Evolutionary conservation across 2,329 filamentous ascomycete genomes (phyloP).

Genomic region (Phaeomoniella chlamydospora): DNA sequence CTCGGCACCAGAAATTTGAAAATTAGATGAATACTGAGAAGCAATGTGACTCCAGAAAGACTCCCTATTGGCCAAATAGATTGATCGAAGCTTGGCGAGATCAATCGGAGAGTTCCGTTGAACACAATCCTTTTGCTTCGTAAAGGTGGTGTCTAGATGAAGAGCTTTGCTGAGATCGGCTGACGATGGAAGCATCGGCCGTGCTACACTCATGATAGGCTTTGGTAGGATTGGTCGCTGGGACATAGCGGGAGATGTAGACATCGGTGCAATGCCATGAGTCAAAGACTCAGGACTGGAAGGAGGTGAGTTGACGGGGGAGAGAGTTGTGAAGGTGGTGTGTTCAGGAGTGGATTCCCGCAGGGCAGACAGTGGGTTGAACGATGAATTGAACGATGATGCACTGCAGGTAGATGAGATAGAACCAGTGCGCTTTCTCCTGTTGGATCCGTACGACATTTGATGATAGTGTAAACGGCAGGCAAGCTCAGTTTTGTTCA

Average conservation of each 20-base stretch:
- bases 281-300: conserved; percentile 11
- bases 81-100: conserved; percentile 49
- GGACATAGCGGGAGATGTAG: conserved; percentile 9
- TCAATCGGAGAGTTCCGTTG: conserved; percentile 31
- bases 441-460: conserved; percentile 66
- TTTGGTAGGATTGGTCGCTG: conserved; percentile 18
- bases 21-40: conserved; percentile 42
- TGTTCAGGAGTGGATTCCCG: conserved; percentile 10
- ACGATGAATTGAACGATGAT: conserved; percentile 28
- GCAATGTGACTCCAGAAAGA: conserved; percentile 63
- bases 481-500: conserved; percentile 78
- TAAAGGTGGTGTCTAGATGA: conserved; percentile 42
- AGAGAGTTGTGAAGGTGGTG: conserved; percentile 27
- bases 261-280: conserved; percentile 2
- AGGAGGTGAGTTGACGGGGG: conserved; percentile 26
- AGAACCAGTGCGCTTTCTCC: conserved; percentile 62
- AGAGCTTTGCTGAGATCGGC: conserved; percentile 16
- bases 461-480: conserved; percentile 82
- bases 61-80: conserved; percentile 56
- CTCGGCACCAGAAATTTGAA: conserved; percentile 6
- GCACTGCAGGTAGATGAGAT: conserved; percentile 50
- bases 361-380: conserved; percentile 18
- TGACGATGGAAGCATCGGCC: conserved; percentile 19
- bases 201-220: conserved; percentile 23
- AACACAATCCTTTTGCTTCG: conserved; percentile 8